Evolutionary conservation across 2,329 filamentous ascomycete species (phyloP).

Genomic region (Fusarium mundagurra): DNA sequence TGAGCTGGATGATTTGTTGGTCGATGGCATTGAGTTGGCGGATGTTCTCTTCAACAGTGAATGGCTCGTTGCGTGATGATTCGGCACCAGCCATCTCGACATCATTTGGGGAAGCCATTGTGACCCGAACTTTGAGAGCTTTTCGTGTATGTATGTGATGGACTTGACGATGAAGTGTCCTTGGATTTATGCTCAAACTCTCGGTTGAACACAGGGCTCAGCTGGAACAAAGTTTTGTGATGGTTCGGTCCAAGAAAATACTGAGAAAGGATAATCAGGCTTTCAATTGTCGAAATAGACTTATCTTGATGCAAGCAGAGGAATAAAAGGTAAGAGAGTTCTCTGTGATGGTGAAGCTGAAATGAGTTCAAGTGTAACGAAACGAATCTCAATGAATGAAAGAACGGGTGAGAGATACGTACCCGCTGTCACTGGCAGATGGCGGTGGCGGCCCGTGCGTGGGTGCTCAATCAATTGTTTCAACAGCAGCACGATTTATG

Average conservation of each 20-base stretch:
- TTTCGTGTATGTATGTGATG: not conserved
- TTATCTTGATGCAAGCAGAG: not conserved
- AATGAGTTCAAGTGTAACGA: not conserved
- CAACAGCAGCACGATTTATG: not conserved
- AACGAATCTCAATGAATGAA: not conserved
- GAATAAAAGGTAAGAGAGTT: not conserved
- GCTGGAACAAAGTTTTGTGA: not conserved
- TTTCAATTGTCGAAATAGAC: too few species aligned
- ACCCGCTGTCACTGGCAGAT: not conserved
- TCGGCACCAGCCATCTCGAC: conserved; percentile 45
- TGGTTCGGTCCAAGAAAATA: not conserved
- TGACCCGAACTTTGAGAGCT: not conserved
- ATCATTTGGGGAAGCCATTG: conserved; percentile 48
- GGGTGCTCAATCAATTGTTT: not conserved
- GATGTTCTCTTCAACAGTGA: conserved; percentile 81
- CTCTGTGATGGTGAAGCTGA: not conserved
- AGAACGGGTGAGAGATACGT: not conserved
- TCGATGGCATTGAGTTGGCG: conserved; percentile 84
- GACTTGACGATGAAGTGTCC: not conserved
- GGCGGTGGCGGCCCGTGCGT: not conserved
- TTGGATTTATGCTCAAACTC: not conserved
- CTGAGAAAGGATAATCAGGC: too few species aligned
- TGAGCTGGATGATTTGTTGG: conserved; percentile 58
- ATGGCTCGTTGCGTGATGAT: conserved; percentile 55
- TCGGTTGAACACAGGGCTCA: not conserved